Evolutionary conservation across 371 early-diverging fungal species (phyloP), one percentile per base, ranked within the genome.

Genomic region (Apophysomyces ossiformis): DNA sequence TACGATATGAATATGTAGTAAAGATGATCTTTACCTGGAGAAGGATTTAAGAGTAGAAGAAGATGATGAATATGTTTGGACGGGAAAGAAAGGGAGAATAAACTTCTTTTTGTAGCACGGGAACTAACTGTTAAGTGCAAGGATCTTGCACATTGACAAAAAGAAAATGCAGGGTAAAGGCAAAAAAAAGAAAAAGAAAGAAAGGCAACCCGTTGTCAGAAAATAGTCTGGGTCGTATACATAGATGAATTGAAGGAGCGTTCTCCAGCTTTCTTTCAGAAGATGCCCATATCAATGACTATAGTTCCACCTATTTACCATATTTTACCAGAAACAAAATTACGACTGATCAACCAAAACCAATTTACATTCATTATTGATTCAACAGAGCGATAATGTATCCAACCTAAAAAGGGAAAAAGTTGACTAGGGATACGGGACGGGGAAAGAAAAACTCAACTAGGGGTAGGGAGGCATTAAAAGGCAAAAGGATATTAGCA

Each of bases 151-250:
- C 38, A 16, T 37, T 45, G 60, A 75, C 37, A 65, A 35, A 35
- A 41, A 47, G 43, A 26, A 11, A 41, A 59, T 72, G 57, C 73
- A 56, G 46, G 37, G 37, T n/a, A 38, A 65, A 46, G 44, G 44
- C 38, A 56, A 65, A 43, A 44, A 26, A 26, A 26, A 26, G 32
- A 3, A 26, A 26, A 26, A 26, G 32, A 26, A 26, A 26, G 32
- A 26, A 26, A 26, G 3, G n/a, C 56, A 61, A 57, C 18, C 56
- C 36, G 63, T 56, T 56, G 39, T 39, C 50, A 63, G 37, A 54
- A 54, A 54, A 35, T 35, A 43, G 60, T 39, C 21, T 60, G 38
- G 39, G 21, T 5, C 44, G 21, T 32, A 43, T 18, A 43, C 32
- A 21, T 38, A 35, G 43, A 4, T 7, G 16, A 16, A 59, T 38